phyloP scores from a whole-genome alignment of 2,329 filamentous ascomycete genomes.

The Pseudogymnoascus sp. region DNA sequence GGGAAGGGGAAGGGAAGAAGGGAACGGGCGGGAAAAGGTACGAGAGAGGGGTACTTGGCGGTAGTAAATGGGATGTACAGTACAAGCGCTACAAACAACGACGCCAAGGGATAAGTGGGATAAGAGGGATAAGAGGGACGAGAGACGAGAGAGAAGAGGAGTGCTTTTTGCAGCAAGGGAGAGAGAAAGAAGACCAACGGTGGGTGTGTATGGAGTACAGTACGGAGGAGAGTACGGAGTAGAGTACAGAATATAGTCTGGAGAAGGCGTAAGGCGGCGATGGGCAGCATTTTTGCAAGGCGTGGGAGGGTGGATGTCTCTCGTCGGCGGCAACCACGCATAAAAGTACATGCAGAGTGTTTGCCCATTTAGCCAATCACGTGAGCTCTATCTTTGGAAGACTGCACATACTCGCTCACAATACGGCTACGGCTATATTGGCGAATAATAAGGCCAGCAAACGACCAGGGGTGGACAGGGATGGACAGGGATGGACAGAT shows the following conservation, averaged over 20 bases:
- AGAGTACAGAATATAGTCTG: neutral
- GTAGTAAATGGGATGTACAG: neutral
- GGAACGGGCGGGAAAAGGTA: neutral
- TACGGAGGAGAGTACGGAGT: no score
- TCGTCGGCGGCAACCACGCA: neutral
- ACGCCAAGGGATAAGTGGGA: no score
- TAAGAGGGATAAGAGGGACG: no score
- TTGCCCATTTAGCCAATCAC: neutral
- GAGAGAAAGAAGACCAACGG: no score
- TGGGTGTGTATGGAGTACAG: no score
- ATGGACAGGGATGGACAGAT: neutral
- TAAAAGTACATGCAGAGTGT: neutral
- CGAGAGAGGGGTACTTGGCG: neutral
- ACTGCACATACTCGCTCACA: neutral
- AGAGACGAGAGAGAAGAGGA: no score
- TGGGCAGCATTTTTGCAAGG: neutral
- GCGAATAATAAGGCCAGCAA: neutral
- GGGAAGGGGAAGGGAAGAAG: neutral
- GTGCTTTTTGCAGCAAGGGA: no score
- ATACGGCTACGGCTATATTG: neutral
- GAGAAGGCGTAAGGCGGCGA: neutral
- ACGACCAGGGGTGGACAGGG: neutral
- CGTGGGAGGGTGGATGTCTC: neutral
- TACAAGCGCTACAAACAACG: neutral
- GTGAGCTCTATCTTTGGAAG: neutral